Evolutionary conservation across 129 eudicot genomes (phyloP).

Genomic region (Tanacetum coccineum): DNA sequence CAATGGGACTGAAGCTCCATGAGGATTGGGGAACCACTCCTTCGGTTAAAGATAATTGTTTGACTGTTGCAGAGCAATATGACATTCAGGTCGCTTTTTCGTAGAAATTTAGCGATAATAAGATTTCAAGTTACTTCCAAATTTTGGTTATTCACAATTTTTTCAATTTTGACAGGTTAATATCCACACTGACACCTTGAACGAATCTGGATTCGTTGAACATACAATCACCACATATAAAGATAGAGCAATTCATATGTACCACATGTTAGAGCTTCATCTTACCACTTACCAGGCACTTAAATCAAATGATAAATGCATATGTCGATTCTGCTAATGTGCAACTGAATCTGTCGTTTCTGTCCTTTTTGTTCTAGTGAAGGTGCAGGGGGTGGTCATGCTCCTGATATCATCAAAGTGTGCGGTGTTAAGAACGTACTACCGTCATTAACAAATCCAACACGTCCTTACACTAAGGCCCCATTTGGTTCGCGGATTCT

Average conservation of each 20-base stretch:
- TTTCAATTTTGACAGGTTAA: conserved; percentile 57
- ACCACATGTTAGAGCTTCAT: conserved; percentile 68
- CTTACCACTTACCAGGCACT: no score
- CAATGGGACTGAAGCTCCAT: conserved; percentile 98
- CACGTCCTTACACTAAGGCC: conserved; percentile 89
- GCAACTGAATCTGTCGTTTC: conserved; percentile 1
- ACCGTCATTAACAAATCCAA: conserved; percentile 95
- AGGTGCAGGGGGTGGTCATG: conserved; percentile 99
- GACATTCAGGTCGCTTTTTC: conserved; percentile 66
- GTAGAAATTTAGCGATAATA: not conserved
- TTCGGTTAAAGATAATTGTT: conserved; percentile 87
- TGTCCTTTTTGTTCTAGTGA: conserved; percentile 55
- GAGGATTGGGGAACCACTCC: conserved; percentile 99
- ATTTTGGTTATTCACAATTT: not conserved
- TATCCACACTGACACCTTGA: conserved; percentile 94
- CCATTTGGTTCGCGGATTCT: no score
- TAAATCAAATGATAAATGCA: no score
- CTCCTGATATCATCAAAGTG: conserved; percentile 96
- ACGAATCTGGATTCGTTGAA: conserved; percentile 98
- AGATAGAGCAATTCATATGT: conserved; percentile 88
- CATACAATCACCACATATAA: conserved; percentile 89
- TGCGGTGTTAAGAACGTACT: conserved; percentile 89
- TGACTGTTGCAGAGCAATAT: conserved; percentile 80
- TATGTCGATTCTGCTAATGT: no score
- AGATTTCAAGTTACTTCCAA: conserved; percentile 2